Base-by-base conservation (phyloP, 495 filamentous ascomycete species). In the Annulohypoxylon nitens region DNA sequence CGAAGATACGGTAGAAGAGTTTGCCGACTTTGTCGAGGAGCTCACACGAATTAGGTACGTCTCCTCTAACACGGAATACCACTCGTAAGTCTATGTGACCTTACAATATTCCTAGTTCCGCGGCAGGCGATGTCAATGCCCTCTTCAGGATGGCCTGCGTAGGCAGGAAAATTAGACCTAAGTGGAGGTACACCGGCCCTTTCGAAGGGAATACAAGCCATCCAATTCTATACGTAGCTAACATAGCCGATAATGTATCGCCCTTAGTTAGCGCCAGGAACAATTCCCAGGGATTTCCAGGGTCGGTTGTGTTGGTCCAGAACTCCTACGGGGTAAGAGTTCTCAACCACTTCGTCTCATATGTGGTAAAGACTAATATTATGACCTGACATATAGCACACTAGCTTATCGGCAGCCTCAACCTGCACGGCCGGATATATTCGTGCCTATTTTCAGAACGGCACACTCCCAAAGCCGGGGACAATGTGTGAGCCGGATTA, bases 91-190 rank as follows among this genome's bases (percentile, higher is more conserved):
- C 5, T 16, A 6, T 11, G 43, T 47, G 43, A 20, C 5, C 43
- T 47, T 20, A 47, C 7, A n/a, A 47, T 6, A 16, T 47, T 8
- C 43, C n/a, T 47, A 47, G 87, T 67, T 67, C 78, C 0, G 76
- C 79, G 0, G 76, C 87, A 2, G 91, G 90, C 0, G 87, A 88
- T 30, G 86, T 88, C 16, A 91, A 89, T 86, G 84, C 88, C 3
- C 78, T 78, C 1, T 78, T 91, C 23, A 79, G 86, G 14, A 61
- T 93, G 67, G 75, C 75, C 0, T 94, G 91, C 78, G 82, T 85
- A 0, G 86, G 85, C 14, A 90, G 90, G 84, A 81, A 82, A 4
- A 71, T 89, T 1, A 83, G 85, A 25, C 84, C 90, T 0, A 86
- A 88, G 58, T 90, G 91, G 82, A 82, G 86, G 16, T 88, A 88